phyloP scores from a whole-genome alignment of 192 early-diverging fungal genomes.

The Dissophora ornata region DNA sequence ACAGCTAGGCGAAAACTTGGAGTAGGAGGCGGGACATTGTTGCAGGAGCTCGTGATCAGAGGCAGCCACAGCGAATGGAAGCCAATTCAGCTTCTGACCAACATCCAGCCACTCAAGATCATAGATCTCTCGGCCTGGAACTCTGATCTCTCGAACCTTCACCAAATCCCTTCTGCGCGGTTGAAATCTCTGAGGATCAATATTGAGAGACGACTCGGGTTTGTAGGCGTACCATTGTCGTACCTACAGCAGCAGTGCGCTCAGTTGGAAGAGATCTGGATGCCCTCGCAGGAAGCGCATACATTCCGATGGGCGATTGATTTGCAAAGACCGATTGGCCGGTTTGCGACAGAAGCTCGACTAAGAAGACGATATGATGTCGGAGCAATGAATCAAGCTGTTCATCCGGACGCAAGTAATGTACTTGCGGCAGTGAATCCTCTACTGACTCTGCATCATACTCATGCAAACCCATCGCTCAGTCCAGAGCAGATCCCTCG shows the following conservation, averaged over 20 bases:
- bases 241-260: conserved; percentile 5
- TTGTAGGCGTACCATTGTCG: background rate
- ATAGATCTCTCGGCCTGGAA: conserved; percentile 42
- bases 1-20: too few species aligned
- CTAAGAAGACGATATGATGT: background rate
- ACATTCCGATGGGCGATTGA: conserved; percentile 40
- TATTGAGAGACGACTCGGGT: conserved; percentile 13
- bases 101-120: conserved; percentile 23
- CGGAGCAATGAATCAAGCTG: too few species aligned
- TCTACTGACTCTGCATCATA: too few species aligned
- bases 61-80: conserved; percentile 14
- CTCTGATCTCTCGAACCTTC: conserved; percentile 11
- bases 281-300: background rate
- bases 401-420: too few species aligned
- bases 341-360: conserved; percentile 7
- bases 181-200: conserved; percentile 15
- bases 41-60: conserved; percentile 29
- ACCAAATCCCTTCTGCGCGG: conserved; percentile 20
- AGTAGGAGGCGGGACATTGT: conserved; percentile 3
- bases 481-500: background rate
- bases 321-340: conserved; percentile 3
- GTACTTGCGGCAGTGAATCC: too few species aligned
- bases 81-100: conserved; percentile 2
- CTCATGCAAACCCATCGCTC: too few species aligned
- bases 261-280: conserved; percentile 33